phyloP scores from a whole-genome alignment of 2,329 filamentous ascomycete genomes.

The Ilyonectria robusta region DNA sequence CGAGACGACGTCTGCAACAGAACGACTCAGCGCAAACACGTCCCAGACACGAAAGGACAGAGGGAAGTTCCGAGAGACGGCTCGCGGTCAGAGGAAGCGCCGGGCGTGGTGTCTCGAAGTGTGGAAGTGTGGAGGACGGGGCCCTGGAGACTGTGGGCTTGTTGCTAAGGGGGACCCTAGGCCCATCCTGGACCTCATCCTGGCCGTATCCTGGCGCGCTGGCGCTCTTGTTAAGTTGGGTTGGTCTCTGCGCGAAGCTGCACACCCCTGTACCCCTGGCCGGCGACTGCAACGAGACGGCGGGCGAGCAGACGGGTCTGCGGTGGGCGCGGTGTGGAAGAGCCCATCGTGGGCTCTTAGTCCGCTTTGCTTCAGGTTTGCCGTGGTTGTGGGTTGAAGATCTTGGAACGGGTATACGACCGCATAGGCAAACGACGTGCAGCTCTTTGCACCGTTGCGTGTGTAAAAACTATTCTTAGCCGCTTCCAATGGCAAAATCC shows the following conservation, averaged over 20 bases:
- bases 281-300: slow-evolving; percentile 33
- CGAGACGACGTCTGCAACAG: slow-evolving; percentile 22
- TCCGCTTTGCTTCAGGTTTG: slow-evolving; percentile 26
- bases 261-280: slow-evolving; percentile 37
- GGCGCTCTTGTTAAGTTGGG: slow-evolving; percentile 31
- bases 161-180: slow-evolving; percentile 44
- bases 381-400: slow-evolving; percentile 19
- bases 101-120: slow-evolving; percentile 53
- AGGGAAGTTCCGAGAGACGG: slow-evolving; percentile 43
- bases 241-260: slow-evolving; percentile 33
- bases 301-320: slow-evolving; percentile 39
- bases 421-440: too few relatives aligned
- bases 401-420: slow-evolving; percentile 3
- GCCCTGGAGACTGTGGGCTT: slow-evolving; percentile 28
- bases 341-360: slow-evolving; percentile 20
- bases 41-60: slow-evolving; percentile 41
- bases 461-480: neutral
- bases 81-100: slow-evolving; percentile 44
- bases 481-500: too few relatives aligned
- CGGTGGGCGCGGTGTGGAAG: slow-evolving; percentile 48
- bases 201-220: slow-evolving; percentile 29
- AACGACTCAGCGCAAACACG: slow-evolving; percentile 38
- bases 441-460: too few relatives aligned
- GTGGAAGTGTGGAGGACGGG: slow-evolving; percentile 40
- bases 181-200: slow-evolving; percentile 32